These are phyloP conservation scores for Ailanthus altissimus DNA, from an alignment of 345 rosid genomes.

Conservation along the genomic window DNA sequence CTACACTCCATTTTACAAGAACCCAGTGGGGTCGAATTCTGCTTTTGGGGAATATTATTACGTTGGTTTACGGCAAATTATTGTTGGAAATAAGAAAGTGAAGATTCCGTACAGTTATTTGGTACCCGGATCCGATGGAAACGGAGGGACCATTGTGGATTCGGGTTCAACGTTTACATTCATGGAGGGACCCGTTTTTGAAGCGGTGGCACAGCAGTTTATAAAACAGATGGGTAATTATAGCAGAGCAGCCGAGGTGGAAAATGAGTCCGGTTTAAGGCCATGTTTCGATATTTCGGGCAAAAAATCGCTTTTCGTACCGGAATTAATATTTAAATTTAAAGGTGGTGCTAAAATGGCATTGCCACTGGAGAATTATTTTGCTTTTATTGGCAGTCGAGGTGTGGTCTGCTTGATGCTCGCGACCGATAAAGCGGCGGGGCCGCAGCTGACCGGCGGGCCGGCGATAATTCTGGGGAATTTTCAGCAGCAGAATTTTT, in stretches of 20 bases:
- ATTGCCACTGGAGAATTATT: slow-evolving; percentile 62
- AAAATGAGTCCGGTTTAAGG: slow-evolving; percentile 54
- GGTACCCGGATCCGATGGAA: slow-evolving; percentile 62
- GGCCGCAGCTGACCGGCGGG: slow-evolving; percentile 37
- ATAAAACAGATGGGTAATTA: slow-evolving; percentile 61
- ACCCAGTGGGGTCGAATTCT: slow-evolving; percentile 35
- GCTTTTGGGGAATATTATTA: slow-evolving; percentile 63
- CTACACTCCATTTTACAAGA: slow-evolving; percentile 68
- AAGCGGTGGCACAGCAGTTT: slow-evolving; percentile 55
- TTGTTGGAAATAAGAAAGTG: slow-evolving; percentile 53
- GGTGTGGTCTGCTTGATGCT: slow-evolving; percentile 51
- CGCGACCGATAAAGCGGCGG: slow-evolving; percentile 34
- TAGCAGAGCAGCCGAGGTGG: slow-evolving; percentile 39
- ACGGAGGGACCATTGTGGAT: slow-evolving; percentile 83
- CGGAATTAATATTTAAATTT: slow-evolving; percentile 58
- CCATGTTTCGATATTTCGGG: slow-evolving; percentile 74
- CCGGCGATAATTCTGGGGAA: slow-evolving; percentile 83
- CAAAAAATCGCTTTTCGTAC: slow-evolving; percentile 30
- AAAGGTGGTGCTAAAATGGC: slow-evolving; percentile 85
- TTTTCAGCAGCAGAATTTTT: slow-evolving; percentile 81
- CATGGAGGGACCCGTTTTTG: slow-evolving; percentile 67
- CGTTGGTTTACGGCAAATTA: slow-evolving; percentile 56
- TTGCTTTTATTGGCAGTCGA: slow-evolving; percentile 37
- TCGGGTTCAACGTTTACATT: slow-evolving; percentile 89
- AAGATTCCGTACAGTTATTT: slow-evolving; percentile 62